Base-by-base conservation (phyloP, 345 rosid genomes). In the Noccaea bulbosa region DNA sequence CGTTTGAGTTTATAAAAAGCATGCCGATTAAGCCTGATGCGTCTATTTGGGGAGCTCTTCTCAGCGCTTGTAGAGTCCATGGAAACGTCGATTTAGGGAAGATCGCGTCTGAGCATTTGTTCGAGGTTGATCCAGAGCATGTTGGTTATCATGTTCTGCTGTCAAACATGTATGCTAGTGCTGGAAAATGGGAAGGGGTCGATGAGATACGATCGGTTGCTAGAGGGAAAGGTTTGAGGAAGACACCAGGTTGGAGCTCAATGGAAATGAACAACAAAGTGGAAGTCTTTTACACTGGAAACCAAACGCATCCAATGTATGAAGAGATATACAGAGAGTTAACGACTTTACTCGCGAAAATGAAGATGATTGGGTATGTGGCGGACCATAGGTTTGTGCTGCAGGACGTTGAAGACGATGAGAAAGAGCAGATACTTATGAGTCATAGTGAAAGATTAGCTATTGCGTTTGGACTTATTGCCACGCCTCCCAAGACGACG, bases 191-290 rank as follows among this genome's bases (percentile, higher is more conserved):
- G 86, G 84, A 83, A 16, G 83, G 86, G 44, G 82, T 80, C 22
- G 78, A 67, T 77, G 46, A 77, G 52, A 75, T 83, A 66, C 74
- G 86, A 43, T 77, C 90, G 2, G 53, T 77, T 6, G 84, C 82
- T 11, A 70, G 82, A 72, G 82, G 64, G 17, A 77, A 53, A 66
- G 87, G 90, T 59, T 68, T 83, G 77, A 83, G 71, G 78, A 86
- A 86, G 81, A 82, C 78, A 22, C 87, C 90, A 8, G 89, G 87
- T n/a, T 85, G 89, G 89, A 83, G 87, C 69, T 81, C 87, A 17
- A 78, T 81, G 20, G 81, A 76, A 75, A 41, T 78, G 16, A 74
- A 80, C 58, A 83, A 81, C 50, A 78, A 80, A 70, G 82, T 85
- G 6, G 82, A 83, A 40, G 83, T 85, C 51, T 85, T 83, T 72